Evolutionary conservation across 2,329 filamentous ascomycete species (phyloP).

Genomic region (Penicillium sp.): DNA sequence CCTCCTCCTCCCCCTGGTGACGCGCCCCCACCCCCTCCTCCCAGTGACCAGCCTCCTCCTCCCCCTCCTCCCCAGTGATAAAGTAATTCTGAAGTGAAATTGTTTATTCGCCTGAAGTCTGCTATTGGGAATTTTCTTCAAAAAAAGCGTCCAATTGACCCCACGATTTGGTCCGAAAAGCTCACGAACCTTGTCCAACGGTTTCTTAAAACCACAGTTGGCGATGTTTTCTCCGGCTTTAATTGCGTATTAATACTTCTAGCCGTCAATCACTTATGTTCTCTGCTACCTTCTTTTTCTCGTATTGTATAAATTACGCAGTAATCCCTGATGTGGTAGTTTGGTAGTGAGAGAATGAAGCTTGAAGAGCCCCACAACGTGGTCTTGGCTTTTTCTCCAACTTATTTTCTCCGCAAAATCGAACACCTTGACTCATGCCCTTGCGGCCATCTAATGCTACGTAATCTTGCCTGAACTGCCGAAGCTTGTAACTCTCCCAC

Average conservation of each 20-base stretch:
- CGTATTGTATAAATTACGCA: background rate
- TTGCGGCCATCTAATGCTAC: background rate
- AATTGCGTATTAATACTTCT: slow-evolving; percentile 13
- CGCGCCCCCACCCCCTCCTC: slow-evolving; percentile 47
- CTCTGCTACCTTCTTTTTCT: background rate
- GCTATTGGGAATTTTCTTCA: background rate
- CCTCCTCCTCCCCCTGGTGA: slow-evolving; percentile 44
- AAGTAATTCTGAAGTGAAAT: slow-evolving; percentile 16
- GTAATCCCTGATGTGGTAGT: too few species aligned
- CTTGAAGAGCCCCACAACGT: slow-evolving; percentile 6
- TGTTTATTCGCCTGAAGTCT: background rate
- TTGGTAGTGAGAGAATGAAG: too few species aligned
- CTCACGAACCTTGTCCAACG: slow-evolving; percentile 2
- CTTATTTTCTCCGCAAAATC: slow-evolving; percentile 18
- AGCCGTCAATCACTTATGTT: background rate
- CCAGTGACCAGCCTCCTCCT: slow-evolving; percentile 62
- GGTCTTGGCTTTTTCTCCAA: slow-evolving; percentile 15
- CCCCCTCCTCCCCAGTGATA: slow-evolving; percentile 52
- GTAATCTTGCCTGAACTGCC: background rate
- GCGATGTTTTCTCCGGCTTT: background rate
- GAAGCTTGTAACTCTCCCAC: background rate
- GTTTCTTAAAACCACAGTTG: background rate
- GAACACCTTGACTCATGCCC: background rate
- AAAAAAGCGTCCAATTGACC: background rate
- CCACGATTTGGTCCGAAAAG: background rate